Percentiles rank a stretch among this genome's conserved stretches.
Conservation (phyloP, 306 rosid species). For the Potentilla sterilis region DNA sequence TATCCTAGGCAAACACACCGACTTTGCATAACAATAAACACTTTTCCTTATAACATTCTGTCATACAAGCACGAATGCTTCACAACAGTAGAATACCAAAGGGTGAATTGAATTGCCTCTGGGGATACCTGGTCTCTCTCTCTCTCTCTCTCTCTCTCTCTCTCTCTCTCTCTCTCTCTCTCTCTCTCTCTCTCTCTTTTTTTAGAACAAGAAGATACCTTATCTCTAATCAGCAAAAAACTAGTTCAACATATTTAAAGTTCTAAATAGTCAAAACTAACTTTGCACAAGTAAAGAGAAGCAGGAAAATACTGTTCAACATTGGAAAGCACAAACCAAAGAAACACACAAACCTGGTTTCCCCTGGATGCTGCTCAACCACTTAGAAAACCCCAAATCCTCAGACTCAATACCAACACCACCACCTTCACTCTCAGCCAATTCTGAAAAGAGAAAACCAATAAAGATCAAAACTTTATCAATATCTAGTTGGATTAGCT, state of each 20-base stretch:
- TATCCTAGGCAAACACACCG: background rate
- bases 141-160: no score
- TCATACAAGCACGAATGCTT: background rate
- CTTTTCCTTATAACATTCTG: background rate
- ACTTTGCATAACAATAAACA: background rate
- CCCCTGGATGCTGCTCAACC: conserved; percentile 64
- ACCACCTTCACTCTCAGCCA: conserved; percentile 41
- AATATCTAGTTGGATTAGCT: background rate
- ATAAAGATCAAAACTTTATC: background rate
- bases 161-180: no score
- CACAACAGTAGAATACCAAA: no score
- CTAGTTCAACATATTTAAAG: background rate
- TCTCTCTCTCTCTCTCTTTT: no score
- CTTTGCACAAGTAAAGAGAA: background rate
- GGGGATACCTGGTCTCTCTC: background rate
- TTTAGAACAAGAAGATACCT: background rate
- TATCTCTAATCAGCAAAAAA: background rate
- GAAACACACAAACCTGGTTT: conserved; percentile 60
- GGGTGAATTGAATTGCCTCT: background rate
- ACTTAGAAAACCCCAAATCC: conserved; percentile 93
- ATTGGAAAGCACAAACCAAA: background rate
- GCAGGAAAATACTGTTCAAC: background rate
- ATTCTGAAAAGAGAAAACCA: conserved; percentile 41
- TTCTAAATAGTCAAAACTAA: background rate
- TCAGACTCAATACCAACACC: conserved; percentile 39